phyloP scores from a whole-genome alignment of 345 rosid species.

The Salix purpurea region DNA sequence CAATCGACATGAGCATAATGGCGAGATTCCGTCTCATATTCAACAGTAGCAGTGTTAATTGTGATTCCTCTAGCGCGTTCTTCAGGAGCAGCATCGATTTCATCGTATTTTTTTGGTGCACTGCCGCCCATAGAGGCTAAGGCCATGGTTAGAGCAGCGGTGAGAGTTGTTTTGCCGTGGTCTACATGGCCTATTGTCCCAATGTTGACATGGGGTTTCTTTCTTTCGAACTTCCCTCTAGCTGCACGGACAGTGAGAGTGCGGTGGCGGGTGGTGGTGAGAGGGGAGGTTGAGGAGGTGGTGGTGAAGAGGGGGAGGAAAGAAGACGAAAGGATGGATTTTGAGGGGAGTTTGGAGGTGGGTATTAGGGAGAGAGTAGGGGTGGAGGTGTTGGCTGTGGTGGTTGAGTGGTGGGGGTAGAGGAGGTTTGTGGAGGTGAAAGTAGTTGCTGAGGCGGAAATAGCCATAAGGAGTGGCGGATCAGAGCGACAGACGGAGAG shows the following conservation, averaged over 20 bases:
- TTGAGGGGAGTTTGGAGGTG: conserved; percentile 27
- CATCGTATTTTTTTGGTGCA: conserved; percentile 79
- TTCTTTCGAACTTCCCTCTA: conserved; percentile 89
- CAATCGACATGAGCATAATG: conserved; percentile 95
- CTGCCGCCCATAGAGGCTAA: conserved; percentile 62
- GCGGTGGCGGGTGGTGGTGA: conserved; percentile 29
- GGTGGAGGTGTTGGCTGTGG: conserved; percentile 36
- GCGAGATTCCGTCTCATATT: conserved; percentile 81
- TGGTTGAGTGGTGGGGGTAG: conserved; percentile 24
- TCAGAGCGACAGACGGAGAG: not conserved
- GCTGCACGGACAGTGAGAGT: conserved; percentile 70
- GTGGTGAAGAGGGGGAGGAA: conserved; percentile 49
- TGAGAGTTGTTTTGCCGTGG: conserved; percentile 91
- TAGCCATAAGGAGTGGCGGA: conserved; percentile 42
- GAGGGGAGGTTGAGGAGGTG: conserved; percentile 12
- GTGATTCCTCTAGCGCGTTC: conserved; percentile 94
- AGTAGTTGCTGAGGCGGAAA: conserved; percentile 46
- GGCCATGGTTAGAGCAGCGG: conserved; percentile 93
- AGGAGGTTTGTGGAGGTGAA: conserved; percentile 43
- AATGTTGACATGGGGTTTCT: conserved; percentile 87
- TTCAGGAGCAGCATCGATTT: conserved; percentile 92
- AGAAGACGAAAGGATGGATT: conserved; percentile 54
- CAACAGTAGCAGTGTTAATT: conserved; percentile 87
- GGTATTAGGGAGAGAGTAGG: conserved; percentile 20
- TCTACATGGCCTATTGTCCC: conserved; percentile 95